Evolutionary conservation across 2,329 filamentous ascomycete genomes (phyloP).

Genomic region (Aureobasidium sp.): DNA sequence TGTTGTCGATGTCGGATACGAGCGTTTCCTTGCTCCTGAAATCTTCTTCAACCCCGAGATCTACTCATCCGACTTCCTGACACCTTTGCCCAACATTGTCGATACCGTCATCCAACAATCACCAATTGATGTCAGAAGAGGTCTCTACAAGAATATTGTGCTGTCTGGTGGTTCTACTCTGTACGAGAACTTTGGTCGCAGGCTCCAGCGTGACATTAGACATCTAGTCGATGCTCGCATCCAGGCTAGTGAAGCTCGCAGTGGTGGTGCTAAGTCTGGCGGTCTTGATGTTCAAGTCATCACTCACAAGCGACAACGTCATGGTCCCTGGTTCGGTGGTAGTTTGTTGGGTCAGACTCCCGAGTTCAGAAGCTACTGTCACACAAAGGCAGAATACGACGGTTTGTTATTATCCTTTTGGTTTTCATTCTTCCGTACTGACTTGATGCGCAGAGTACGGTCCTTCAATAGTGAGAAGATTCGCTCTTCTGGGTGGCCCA

Average conservation of each 20-base stretch:
- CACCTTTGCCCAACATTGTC: constrained; percentile 86
- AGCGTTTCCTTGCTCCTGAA: constrained; percentile 94
- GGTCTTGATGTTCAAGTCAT: constrained; percentile 96
- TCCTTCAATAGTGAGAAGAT: constrained; percentile 89
- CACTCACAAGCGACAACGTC: constrained; percentile 91
- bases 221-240: constrained; percentile 92
- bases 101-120: constrained; percentile 96
- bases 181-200: constrained; percentile 96
- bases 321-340: constrained; percentile 97
- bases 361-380: constrained; percentile 97
- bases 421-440: not conserved
- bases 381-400: constrained; percentile 74
- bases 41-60: constrained; percentile 99
- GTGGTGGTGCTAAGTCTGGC: constrained; percentile 86
- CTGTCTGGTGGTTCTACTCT: constrained; percentile 93
- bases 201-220: constrained; percentile 94
- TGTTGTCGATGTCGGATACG: constrained; percentile 89
- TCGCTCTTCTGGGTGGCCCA: constrained; percentile 86
- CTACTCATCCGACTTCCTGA: constrained; percentile 97
- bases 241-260: constrained; percentile 81
- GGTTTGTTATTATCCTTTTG: constrained; percentile 29
- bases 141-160: constrained; percentile 99
- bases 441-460: constrained; percentile 68
- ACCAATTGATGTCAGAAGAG: constrained; percentile 92
- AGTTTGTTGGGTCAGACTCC: constrained; percentile 94